A percentile compares a stretch with the other conserved stretches of the same genome.
These are phyloP conservation scores for Orbilia javanica DNA, from an alignment of 2,329 filamentous ascomycete species.

Conservation along the genomic window DNA sequence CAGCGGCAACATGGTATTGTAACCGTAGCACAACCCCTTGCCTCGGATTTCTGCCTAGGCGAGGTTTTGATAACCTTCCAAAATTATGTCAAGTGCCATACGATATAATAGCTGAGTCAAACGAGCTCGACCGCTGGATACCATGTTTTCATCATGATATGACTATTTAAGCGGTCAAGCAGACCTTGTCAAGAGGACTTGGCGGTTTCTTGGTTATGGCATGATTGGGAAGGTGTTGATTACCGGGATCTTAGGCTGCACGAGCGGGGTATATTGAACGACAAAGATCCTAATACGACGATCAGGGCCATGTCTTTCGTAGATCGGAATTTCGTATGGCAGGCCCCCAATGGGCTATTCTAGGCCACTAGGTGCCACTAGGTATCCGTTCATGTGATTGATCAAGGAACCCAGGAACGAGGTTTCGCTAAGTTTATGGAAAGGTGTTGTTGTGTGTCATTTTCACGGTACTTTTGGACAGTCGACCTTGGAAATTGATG, in stretches of 20 bases:
- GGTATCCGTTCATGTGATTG: conserved; percentile 2
- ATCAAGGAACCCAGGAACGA: neutral
- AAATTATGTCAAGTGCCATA: conserved; percentile 11
- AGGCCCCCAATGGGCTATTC: neutral
- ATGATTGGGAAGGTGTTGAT: conserved; percentile 34
- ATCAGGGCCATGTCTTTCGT: neutral
- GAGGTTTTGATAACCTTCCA: conserved; percentile 48
- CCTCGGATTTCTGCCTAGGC: conserved; percentile 47
- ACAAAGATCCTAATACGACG: neutral
- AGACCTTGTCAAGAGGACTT: conserved; percentile 13
- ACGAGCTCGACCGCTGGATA: neutral
- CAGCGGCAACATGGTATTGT: conserved; percentile 30
- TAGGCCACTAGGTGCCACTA: conserved; percentile 18
- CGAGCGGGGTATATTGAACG: conserved; percentile 27
- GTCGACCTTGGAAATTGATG: neutral
- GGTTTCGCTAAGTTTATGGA: neutral
- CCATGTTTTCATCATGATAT: neutral
- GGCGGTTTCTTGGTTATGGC: conserved; percentile 45
- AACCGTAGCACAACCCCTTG: conserved; percentile 28
- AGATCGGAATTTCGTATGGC: neutral
- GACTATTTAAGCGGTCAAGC: neutral
- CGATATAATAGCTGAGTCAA: neutral
- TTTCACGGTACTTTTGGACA: neutral
- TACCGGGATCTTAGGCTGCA: conserved; percentile 33
- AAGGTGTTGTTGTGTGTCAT: conserved; percentile 35